These are phyloP conservation scores for Rosa persica DNA, from an alignment of 306 rosid species.

Conservation along the genomic window DNA sequence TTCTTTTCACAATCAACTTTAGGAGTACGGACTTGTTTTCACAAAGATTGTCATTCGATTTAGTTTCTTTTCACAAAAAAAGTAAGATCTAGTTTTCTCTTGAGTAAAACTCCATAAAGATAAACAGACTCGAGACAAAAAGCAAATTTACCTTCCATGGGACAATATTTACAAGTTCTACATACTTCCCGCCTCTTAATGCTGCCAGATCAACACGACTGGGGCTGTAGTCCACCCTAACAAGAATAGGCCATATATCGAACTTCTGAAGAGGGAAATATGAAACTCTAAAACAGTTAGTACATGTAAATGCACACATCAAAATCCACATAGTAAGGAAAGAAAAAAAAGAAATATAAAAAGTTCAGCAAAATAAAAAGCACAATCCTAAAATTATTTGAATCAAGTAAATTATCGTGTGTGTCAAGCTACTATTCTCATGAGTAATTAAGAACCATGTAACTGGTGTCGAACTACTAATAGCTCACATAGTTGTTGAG, in stretches of 20 bases:
- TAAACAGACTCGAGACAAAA: not conserved
- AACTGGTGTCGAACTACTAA: not conserved
- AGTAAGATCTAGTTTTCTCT: not conserved
- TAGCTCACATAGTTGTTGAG: not conserved
- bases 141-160: conserved; percentile 81
- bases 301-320: not conserved
- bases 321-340: not conserved
- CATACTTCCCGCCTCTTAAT: conserved; percentile 80
- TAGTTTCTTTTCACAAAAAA: not conserved
- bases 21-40: not conserved
- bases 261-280: conserved; percentile 68
- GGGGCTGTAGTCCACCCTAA: conserved; percentile 95
- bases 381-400: conserved; percentile 6
- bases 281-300: conserved; percentile 30
- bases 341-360: conserved; percentile 3
- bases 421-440: not conserved
- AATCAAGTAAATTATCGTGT: not conserved
- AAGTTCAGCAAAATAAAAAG: conserved; percentile 14
- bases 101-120: not conserved
- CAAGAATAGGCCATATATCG: conserved; percentile 75
- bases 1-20: not conserved
- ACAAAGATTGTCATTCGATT: not conserved
- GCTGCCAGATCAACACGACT: conserved; percentile 81
- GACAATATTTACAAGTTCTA: conserved; percentile 88
- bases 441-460: conserved; percentile 1